These are phyloP conservation scores for Eucalyptus erythrocorys DNA, from an alignment of 345 rosid species.

Conservation along the genomic window DNA sequence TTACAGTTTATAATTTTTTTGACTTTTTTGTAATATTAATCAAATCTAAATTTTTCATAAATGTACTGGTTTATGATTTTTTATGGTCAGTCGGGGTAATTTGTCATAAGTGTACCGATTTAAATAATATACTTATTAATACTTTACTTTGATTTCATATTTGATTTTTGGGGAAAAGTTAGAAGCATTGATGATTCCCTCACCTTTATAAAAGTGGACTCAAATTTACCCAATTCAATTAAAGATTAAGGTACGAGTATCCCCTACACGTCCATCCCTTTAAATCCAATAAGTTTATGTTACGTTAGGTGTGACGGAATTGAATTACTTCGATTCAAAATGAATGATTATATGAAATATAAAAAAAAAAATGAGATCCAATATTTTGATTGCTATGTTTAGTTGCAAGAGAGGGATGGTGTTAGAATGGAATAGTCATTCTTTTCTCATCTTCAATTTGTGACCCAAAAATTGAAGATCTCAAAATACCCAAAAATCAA, in stretches of 20 bases:
- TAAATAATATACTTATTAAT: background rate
- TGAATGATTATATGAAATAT: background rate
- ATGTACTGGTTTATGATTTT: too few relatives aligned
- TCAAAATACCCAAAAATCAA: background rate
- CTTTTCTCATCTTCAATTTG: background rate
- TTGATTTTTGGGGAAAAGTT: background rate
- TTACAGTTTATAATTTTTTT: too few relatives aligned
- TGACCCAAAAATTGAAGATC: background rate
- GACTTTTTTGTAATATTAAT: too few relatives aligned
- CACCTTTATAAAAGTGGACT: background rate
- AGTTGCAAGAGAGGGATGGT: background rate
- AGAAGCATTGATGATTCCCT: background rate
- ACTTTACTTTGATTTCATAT: background rate
- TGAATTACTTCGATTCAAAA: background rate
- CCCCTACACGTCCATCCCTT: background rate
- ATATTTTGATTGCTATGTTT: background rate
- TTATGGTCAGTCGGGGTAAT: too few relatives aligned
- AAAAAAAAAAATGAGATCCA: background rate
- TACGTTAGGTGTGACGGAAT: fast-evolving
- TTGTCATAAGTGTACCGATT: too few relatives aligned
- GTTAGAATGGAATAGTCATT: background rate
- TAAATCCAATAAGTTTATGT: background rate
- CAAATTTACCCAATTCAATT: background rate
- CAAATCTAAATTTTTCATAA: too few relatives aligned
- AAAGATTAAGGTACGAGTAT: background rate